Conservation (phyloP, 2,329 filamentous ascomycete genomes). For the Botrytis porri region DNA sequence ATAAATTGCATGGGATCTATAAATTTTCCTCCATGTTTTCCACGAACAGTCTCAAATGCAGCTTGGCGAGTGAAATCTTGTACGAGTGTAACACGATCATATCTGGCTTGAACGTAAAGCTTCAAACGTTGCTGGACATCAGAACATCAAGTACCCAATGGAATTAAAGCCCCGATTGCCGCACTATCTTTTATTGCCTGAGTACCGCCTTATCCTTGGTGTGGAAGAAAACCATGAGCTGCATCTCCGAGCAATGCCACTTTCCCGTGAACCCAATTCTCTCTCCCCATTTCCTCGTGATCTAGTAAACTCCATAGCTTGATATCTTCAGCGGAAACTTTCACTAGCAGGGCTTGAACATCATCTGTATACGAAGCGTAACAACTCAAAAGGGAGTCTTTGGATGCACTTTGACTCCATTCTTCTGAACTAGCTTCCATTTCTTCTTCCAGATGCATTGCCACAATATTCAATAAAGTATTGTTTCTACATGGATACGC, state of each 20-base stretch:
- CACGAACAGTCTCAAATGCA: conserved; percentile 20
- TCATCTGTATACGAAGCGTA: conserved; percentile 45
- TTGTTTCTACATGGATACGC: conserved; percentile 50
- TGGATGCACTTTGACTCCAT: conserved; percentile 42
- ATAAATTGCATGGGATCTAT: conserved; percentile 45
- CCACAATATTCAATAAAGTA: conserved; percentile 48
- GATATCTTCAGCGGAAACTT: conserved; percentile 45
- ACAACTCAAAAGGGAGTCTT: conserved; percentile 41
- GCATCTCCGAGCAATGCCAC: conserved; percentile 63
- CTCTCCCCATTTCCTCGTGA: conserved; percentile 24
- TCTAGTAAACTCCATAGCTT: conserved; percentile 61
- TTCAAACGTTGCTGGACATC: conserved; percentile 55
- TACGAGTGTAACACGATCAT: conserved; percentile 54
- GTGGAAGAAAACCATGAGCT: conserved; percentile 65
- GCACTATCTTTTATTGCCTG: conserved; percentile 67
- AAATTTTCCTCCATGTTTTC: conserved; percentile 22
- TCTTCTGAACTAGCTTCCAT: conserved; percentile 41
- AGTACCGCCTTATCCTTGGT: conserved; percentile 60
- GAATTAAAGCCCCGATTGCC: conserved; percentile 55
- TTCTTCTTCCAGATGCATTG: conserved; percentile 51
- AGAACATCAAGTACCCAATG: conserved; percentile 42
- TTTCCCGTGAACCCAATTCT: conserved; percentile 50
- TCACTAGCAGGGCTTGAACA: conserved; percentile 42
- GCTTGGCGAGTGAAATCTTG: conserved; percentile 54
- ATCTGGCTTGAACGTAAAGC: conserved; percentile 57